A percentile compares a stretch with the other conserved stretches of the same genome.
These are phyloP conservation scores for Neltuma alba DNA, from an alignment of 306 rosid genomes.

Conservation along the genomic window DNA sequence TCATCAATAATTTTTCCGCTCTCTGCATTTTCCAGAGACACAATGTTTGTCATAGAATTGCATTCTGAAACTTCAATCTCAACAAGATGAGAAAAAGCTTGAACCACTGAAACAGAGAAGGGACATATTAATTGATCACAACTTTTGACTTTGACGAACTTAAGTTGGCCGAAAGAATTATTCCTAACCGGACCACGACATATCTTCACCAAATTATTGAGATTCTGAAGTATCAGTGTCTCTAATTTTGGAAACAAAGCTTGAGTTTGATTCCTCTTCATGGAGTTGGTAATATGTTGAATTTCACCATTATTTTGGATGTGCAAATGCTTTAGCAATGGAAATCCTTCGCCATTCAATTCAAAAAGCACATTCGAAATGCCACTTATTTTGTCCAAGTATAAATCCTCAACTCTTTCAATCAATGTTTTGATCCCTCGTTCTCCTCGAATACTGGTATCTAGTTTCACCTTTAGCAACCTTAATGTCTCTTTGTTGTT, in stretches of 20 bases:
- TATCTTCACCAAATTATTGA: neutral
- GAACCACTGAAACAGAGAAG: neutral
- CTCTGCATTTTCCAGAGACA: neutral
- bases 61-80: neutral
- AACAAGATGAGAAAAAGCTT: neutral
- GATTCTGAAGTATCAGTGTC: neutral
- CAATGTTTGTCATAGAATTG: neutral
- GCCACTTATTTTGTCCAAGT: neutral
- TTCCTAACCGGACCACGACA: neutral
- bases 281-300: neutral
- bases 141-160: neutral
- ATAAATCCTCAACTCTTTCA: neutral
- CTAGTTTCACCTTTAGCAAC: neutral
- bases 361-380: neutral
- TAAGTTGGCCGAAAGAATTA: neutral
- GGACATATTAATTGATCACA: neutral
- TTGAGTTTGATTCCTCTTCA: neutral
- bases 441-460: neutral
- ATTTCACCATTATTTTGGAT: neutral
- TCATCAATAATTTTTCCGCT: neutral
- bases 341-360: neutral
- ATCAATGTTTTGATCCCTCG: neutral
- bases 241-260: neutral
- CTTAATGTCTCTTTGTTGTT: neutral
- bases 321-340: neutral